These are phyloP conservation scores for Mortierella alpina DNA, from an alignment of 192 early-diverging fungal species.

Conservation along the genomic window DNA sequence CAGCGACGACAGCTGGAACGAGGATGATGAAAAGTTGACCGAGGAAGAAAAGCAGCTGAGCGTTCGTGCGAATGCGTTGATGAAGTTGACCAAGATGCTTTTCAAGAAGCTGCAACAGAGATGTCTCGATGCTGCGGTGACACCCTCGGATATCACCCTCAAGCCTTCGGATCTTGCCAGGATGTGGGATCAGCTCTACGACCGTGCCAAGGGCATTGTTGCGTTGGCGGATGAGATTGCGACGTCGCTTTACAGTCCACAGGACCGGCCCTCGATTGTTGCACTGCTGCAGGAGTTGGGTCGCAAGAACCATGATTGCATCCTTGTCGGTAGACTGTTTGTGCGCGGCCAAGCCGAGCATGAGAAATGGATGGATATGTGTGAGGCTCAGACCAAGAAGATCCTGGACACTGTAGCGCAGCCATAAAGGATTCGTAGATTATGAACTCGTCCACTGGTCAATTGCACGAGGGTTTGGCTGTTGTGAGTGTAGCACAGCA, in stretches of 20 bases:
- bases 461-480: no score
- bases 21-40: slow-evolving; percentile 46
- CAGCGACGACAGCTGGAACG: slow-evolving; percentile 45
- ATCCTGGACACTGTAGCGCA: slow-evolving; percentile 37
- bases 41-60: slow-evolving; percentile 53
- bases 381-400: slow-evolving; percentile 49
- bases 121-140: slow-evolving; percentile 32
- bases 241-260: slow-evolving; percentile 47
- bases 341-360: slow-evolving; percentile 43
- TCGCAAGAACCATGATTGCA: slow-evolving; percentile 51
- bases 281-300: slow-evolving; percentile 31
- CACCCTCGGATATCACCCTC: not conserved
- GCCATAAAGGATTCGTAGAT: not conserved
- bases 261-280: slow-evolving; percentile 25
- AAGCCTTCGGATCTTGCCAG: slow-evolving; percentile 25
- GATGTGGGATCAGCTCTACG: slow-evolving; percentile 52
- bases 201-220: slow-evolving; percentile 35
- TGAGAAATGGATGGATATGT: slow-evolving; percentile 52
- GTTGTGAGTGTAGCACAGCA: no score
- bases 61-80: slow-evolving; percentile 28
- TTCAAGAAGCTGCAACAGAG: slow-evolving; percentile 55
- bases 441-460: not conserved
- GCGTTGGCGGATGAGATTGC: slow-evolving; percentile 51
- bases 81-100: slow-evolving; percentile 51
- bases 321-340: slow-evolving; percentile 39